Conservation (phyloP, 495 filamentous ascomycete genomes). For the Chaetomium cochliodes region DNA sequence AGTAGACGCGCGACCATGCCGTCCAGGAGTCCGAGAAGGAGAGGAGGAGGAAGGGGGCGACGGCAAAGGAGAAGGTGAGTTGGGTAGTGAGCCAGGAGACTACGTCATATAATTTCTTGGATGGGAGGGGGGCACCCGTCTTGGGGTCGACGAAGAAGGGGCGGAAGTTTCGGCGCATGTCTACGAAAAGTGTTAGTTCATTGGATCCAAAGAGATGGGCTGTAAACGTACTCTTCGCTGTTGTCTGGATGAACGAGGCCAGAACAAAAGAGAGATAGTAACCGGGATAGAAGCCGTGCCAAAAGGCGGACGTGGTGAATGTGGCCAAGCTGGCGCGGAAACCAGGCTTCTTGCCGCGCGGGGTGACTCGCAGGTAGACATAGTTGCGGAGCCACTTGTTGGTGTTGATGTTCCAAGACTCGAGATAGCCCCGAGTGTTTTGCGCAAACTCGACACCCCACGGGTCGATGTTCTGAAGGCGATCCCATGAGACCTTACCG, state of each 20-base stretch:
- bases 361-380: conserved; percentile 91
- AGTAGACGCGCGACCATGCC: conserved; percentile 86
- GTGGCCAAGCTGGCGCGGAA: conserved; percentile 94
- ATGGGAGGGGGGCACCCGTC: conserved; percentile 60
- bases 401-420: conserved; percentile 97
- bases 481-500: conserved; percentile 82
- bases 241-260: conserved; percentile 85
- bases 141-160: conserved; percentile 85
- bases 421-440: conserved; percentile 84
- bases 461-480: conserved; percentile 82
- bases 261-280: conserved; percentile 92
- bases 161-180: conserved; percentile 83
- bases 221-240: conserved; percentile 76
- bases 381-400: conserved; percentile 97
- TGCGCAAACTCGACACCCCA: conserved; percentile 82
- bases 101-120: conserved; percentile 86
- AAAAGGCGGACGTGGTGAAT: conserved; percentile 89
- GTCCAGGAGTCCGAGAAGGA: conserved; percentile 61
- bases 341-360: conserved; percentile 91
- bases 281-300: conserved; percentile 97
- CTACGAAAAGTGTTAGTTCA: conserved; percentile 44
- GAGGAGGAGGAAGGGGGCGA: conserved; percentile 80
- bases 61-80: conserved; percentile 75
- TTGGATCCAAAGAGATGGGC: background rate
- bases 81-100: conserved; percentile 79